Percentiles rank a stretch among this genome's conserved stretches.
Conservation (phyloP, 1,139 yeast species). For the Debaryomycetaceae sp. region DNA sequence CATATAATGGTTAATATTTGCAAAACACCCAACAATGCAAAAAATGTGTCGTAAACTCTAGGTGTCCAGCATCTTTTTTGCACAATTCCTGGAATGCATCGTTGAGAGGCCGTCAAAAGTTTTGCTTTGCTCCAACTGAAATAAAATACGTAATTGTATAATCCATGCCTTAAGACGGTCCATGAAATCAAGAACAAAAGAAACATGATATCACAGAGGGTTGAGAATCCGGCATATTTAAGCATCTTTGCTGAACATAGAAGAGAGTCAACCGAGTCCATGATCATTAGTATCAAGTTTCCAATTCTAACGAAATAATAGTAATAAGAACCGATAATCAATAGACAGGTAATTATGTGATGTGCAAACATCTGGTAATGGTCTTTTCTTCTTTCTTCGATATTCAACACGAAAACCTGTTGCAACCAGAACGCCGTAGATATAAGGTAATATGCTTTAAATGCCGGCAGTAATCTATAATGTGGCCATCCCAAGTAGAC, state of each 20-base stretch:
- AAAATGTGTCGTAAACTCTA: slow-evolving; percentile 45
- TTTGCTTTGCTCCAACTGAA: slow-evolving; percentile 42
- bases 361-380: slow-evolving; percentile 84
- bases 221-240: slow-evolving; percentile 62
- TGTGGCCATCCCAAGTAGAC: slow-evolving; percentile 81
- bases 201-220: slow-evolving; percentile 67
- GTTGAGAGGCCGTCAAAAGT: slow-evolving; percentile 34
- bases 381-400: slow-evolving; percentile 80
- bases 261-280: slow-evolving; percentile 80
- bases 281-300: slow-evolving; percentile 68
- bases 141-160: slow-evolving; percentile 64
- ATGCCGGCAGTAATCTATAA: slow-evolving; percentile 40
- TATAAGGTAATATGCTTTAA: slow-evolving; percentile 69
- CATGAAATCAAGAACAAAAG: slow-evolving; percentile 64
- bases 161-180: slow-evolving; percentile 70
- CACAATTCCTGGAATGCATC: slow-evolving; percentile 29
- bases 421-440: slow-evolving; percentile 79
- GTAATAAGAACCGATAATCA: slow-evolving; percentile 70
- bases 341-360: slow-evolving; percentile 72
- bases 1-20: slow-evolving; percentile 68
- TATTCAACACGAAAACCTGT: slow-evolving; percentile 70
- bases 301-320: slow-evolving; percentile 76
- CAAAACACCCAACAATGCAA: slow-evolving; percentile 57
- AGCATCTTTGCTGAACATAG: slow-evolving; percentile 73
- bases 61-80: slow-evolving; percentile 59